These are phyloP conservation scores for Protoeuglena noctilucae DNA, from an alignment of 139 green algal species.

Conservation along the genomic window DNA sequence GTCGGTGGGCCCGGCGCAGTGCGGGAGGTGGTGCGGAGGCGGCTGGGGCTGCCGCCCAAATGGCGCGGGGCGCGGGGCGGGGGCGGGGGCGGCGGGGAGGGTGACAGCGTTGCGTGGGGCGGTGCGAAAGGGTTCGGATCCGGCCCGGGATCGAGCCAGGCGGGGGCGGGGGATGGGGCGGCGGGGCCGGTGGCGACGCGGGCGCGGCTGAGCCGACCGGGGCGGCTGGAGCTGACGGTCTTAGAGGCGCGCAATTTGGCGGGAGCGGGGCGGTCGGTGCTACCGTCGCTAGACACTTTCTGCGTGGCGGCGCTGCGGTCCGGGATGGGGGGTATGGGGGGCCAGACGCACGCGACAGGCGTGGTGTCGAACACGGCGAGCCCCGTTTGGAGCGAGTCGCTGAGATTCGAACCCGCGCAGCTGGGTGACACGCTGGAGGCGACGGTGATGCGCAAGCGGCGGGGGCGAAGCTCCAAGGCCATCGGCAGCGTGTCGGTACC, in stretches of 20 bases:
- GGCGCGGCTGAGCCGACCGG: not conserved
- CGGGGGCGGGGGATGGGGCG: not conserved
- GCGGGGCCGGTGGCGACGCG: not conserved
- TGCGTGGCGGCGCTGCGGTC: not conserved
- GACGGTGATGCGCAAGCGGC: conserved; percentile 15
- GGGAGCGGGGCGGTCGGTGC: not conserved
- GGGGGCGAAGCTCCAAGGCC: conserved; percentile 10
- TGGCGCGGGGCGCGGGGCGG: too few species aligned
- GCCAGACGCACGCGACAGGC: not conserved
- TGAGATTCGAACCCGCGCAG: conserved; percentile 18
- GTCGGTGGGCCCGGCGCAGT: too few species aligned
- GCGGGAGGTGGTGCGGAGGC: too few species aligned
- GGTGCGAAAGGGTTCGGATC: too few species aligned
- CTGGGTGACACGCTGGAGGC: conserved; percentile 12
- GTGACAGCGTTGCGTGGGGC: too few species aligned
- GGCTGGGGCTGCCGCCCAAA: too few species aligned
- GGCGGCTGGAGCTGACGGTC: conserved; percentile 18
- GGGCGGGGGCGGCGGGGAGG: too few species aligned
- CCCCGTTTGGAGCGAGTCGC: conserved; percentile 19
- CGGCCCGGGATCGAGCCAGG: not conserved
- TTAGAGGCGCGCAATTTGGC: conserved; percentile 21
- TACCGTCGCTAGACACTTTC: not conserved
- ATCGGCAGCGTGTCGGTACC: conserved; percentile 17
- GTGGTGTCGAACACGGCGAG: conserved; percentile 2
- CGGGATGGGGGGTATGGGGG: not conserved